A percentile compares a stretch with the other conserved stretches of the same genome.
phyloP scores from a whole-genome alignment of 2,329 filamentous ascomycete species.

The Scytalidium lignicola region DNA sequence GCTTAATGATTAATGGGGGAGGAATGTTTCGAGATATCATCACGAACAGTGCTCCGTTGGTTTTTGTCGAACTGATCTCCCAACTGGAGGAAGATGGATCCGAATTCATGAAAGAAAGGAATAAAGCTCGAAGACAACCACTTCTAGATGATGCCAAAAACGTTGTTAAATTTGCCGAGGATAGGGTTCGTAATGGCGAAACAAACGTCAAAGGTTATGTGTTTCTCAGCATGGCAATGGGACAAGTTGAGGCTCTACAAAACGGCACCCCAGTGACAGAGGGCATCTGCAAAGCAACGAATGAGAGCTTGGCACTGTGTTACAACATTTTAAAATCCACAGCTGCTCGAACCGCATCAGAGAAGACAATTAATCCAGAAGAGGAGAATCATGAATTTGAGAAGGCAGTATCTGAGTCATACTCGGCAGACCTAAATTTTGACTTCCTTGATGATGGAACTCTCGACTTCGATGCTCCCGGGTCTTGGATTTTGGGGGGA shows the following conservation, averaged over 20 bases:
- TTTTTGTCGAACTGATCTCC: constrained; percentile 42
- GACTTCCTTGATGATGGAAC: not conserved
- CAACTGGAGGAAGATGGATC: constrained; percentile 32
- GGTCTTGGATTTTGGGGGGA: not conserved
- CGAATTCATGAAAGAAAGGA: constrained; percentile 5
- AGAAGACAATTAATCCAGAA: not conserved
- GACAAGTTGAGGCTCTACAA: constrained; percentile 28
- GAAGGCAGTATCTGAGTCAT: not conserved
- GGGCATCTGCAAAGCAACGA: not conserved
- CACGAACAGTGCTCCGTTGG: constrained; percentile 33
- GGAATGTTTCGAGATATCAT: constrained; percentile 38
- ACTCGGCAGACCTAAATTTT: not conserved
- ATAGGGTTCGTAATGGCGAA: constrained; percentile 32
- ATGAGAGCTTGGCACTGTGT: constrained; percentile 2
- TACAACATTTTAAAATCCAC: constrained; percentile 1
- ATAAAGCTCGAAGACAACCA: constrained; percentile 26
- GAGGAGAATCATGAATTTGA: not conserved
- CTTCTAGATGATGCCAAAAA: constrained; percentile 6
- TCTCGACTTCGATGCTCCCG: not conserved
- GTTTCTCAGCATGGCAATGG: constrained; percentile 33
- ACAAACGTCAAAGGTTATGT: constrained; percentile 37
- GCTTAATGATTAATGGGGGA: constrained; percentile 32
- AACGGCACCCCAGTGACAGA: constrained; percentile 6
- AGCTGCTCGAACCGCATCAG: not conserved
- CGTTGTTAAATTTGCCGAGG: constrained; percentile 19